Base-by-base conservation (phyloP, 495 filamentous ascomycete genomes). In the Bacidia gigantensis region DNA sequence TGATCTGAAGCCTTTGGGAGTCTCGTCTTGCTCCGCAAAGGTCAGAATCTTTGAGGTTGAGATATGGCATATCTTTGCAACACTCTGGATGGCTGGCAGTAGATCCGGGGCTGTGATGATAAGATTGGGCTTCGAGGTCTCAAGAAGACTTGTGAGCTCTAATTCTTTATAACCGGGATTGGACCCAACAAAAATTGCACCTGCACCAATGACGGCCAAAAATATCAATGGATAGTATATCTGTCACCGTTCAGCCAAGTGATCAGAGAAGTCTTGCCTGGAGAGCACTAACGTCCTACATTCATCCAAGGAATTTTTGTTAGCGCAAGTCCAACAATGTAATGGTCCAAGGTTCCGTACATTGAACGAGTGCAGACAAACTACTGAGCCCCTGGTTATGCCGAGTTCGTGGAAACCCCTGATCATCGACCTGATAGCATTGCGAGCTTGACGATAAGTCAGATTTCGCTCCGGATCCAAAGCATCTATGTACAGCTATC, bases 341-440 rank as follows among this genome's bases (percentile, higher is more conserved):
- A n/a, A n/a, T n/a, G n/a, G n/a, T n/a, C n/a, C n/a, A n/a, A n/a
- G n/a, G n/a, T n/a, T n/a, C n/a, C 45, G 18, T 25, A 50, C 74
- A 58, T 82, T 82, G 65, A 79, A 80, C 0, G 78, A 73, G 50
- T 80, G 75, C 29, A 80, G 62, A 18, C 74, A 67, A 11, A 79
- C 70, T 49, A 68, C 73, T 49, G 79, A 71, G 18, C 76, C 79
- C 11, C 60, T 62, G 32, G 68, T 53, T 3, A 79, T 43, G 3
- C 78, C 79, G 18, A 69, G 65, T 25, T 63, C 69, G 18, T 64
- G 67, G 20, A 81, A 55, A 0, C 78, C 76, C 2, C 71, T 74
- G 32, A 70, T 64, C 3, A 80, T 58, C 52, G 69, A 67, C 11
- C 71, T 61, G 32, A 80, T 60, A 2, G 72, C 55, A 1, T 25